Evolutionary conservation across 345 rosid species (phyloP).

Genomic region (Aurinia saxatilis): DNA sequence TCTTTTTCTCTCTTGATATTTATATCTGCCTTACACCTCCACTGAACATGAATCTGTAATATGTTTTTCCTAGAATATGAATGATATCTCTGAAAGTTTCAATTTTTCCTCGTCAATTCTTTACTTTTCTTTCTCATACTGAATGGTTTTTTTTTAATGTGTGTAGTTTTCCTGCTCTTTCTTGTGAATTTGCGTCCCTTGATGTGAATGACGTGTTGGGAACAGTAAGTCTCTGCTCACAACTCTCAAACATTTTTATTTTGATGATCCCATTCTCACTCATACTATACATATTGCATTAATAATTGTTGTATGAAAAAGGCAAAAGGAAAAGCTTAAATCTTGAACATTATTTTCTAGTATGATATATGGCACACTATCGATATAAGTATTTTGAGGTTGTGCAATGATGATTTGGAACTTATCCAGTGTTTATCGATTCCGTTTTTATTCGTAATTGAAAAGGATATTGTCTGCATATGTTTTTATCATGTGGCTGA

Average conservation of each 20-base stretch:
- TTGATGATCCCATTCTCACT: slow-evolving; percentile 1
- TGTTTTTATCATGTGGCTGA: background rate
- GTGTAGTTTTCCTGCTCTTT: slow-evolving; percentile 97
- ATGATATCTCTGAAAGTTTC: too few relatives aligned
- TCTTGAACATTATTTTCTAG: background rate
- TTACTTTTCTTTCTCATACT: too few relatives aligned
- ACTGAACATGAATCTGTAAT: too few relatives aligned
- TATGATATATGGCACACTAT: background rate
- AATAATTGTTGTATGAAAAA: background rate
- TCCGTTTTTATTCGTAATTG: too few relatives aligned
- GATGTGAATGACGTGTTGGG: slow-evolving; percentile 95
- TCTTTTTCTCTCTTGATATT: slow-evolving; percentile 26
- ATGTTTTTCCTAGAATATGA: too few relatives aligned
- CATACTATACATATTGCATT: background rate
- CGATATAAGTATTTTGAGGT: background rate
- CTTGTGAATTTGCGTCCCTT: slow-evolving; percentile 96
- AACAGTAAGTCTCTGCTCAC: slow-evolving; percentile 62
- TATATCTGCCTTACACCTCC: too few relatives aligned
- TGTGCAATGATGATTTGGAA: background rate
- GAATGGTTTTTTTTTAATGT: too few relatives aligned
- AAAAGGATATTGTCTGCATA: background rate
- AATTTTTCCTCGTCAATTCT: too few relatives aligned
- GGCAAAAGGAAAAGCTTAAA: background rate
- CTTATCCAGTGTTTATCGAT: background rate
- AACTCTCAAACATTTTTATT: slow-evolving; percentile 15